phyloP scores from a whole-genome alignment of 305 asterid genomes.

The Caryopteris hybrid region DNA sequence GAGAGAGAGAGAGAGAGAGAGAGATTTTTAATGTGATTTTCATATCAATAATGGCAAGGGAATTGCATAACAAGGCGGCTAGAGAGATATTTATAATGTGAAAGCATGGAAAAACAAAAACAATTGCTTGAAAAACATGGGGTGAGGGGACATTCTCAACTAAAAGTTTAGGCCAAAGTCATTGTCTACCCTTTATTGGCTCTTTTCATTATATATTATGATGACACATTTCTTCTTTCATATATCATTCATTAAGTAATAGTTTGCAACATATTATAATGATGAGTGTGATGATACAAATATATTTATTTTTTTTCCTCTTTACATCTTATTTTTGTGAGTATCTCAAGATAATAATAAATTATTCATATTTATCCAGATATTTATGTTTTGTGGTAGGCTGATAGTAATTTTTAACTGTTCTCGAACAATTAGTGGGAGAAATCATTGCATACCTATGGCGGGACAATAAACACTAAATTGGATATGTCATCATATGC shows the following conservation, averaged over 20 bases:
- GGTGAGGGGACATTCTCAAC: conserved; percentile 17
- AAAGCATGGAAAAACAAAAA: conserved; percentile 14
- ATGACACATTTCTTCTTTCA: background rate
- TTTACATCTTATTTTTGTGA: background rate
- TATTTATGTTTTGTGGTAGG: too few relatives aligned
- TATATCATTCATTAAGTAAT: conserved; percentile 16
- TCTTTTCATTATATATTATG: background rate
- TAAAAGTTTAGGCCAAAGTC: conserved; percentile 31
- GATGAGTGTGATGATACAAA: conserved; percentile 15
- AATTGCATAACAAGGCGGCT: conserved; percentile 22
- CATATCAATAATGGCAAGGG: conserved; percentile 2
- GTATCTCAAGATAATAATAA: too few relatives aligned
- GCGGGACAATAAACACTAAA: too few relatives aligned
- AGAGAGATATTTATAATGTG: conserved; percentile 19
- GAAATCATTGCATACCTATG: too few relatives aligned
- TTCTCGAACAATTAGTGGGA: too few relatives aligned
- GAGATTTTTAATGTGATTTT: too few relatives aligned
- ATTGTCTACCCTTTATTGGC: conserved; percentile 27
- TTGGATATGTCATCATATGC: too few relatives aligned
- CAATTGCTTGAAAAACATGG: background rate
- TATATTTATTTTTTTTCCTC: background rate
- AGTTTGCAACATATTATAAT: conserved; percentile 14
- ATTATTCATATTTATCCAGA: too few relatives aligned
- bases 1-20: too few relatives aligned
- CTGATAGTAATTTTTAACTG: too few relatives aligned